A percentile compares a stretch with the other conserved stretches of the same genome.
phyloP scores from a whole-genome alignment of 2,329 filamentous ascomycete species.

The Bipolaris sorokiniana region DNA sequence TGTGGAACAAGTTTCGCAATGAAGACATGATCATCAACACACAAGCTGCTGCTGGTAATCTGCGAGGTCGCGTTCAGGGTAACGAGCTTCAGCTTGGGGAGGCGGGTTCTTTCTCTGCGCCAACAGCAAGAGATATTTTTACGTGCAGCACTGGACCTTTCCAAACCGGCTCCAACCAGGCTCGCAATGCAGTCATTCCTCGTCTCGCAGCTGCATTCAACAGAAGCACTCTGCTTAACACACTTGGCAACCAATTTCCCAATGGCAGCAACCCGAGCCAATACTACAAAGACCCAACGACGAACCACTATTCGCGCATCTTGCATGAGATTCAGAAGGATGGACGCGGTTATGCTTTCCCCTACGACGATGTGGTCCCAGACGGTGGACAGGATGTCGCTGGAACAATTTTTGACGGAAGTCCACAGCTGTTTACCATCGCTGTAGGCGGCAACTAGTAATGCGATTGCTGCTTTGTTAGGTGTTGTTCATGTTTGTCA shows the following conservation, averaged over 20 bases:
- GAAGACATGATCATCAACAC: slow-evolving; percentile 66
- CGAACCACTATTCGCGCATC: slow-evolving; percentile 65
- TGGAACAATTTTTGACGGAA: slow-evolving; percentile 57
- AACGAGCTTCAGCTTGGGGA: slow-evolving; percentile 51
- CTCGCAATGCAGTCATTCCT: slow-evolving; percentile 67
- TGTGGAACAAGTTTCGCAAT: slow-evolving; percentile 57
- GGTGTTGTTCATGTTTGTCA: not conserved
- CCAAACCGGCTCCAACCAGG: slow-evolving; percentile 50
- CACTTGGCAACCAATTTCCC: slow-evolving; percentile 46
- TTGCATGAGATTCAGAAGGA: slow-evolving; percentile 67
- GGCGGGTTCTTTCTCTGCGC: slow-evolving; percentile 60
- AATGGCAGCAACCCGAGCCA: slow-evolving; percentile 38
- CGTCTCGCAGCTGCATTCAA: slow-evolving; percentile 79
- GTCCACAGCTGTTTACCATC: slow-evolving; percentile 56
- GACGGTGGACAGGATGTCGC: slow-evolving; percentile 62
- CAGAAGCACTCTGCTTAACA: slow-evolving; percentile 68
- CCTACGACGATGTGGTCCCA: slow-evolving; percentile 71
- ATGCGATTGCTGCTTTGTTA: not conserved
- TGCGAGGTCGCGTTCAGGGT: slow-evolving; percentile 57
- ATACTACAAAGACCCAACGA: slow-evolving; percentile 48
- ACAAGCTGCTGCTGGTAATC: slow-evolving; percentile 63
- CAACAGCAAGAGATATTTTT: slow-evolving; percentile 67
- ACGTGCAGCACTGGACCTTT: slow-evolving; percentile 70
- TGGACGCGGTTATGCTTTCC: slow-evolving; percentile 68
- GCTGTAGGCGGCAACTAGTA: slow-evolving; percentile 53